A percentile compares a stretch with the other conserved stretches of the same genome.
Conservation (phyloP, 2,329 filamentous ascomycete species). For the Zalaria sp. region DNA sequence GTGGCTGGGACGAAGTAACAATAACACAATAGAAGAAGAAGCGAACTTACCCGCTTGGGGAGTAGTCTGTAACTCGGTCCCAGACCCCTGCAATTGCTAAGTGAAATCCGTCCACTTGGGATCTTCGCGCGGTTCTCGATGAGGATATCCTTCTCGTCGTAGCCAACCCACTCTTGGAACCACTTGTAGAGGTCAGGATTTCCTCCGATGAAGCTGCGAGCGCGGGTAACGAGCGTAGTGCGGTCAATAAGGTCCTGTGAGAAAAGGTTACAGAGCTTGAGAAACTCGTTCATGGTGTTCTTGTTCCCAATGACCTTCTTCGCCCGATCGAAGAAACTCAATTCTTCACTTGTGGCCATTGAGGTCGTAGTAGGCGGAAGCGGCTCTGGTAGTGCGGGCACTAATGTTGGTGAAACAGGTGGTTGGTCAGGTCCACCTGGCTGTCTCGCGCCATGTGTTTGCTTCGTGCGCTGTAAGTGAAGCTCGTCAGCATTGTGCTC, state of each 20-base stretch:
- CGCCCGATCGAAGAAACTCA: conserved; percentile 87
- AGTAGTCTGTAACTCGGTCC: conserved; percentile 90
- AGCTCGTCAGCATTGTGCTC: not conserved
- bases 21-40: not conserved
- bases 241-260: conserved; percentile 85
- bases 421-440: conserved; percentile 41
- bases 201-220: conserved; percentile 70
- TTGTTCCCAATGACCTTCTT: conserved; percentile 95
- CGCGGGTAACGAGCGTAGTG: conserved; percentile 68
- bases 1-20: not conserved
- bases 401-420: conserved; percentile 70
- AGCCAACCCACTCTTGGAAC: conserved; percentile 73
- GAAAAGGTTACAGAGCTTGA: conserved; percentile 94
- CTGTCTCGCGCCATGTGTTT: conserved; percentile 51
- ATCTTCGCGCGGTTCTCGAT: conserved; percentile 66
- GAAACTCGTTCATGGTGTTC: conserved; percentile 83
- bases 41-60: conserved; percentile 53
- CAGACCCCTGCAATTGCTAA: conserved; percentile 90
- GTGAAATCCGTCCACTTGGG: conserved; percentile 68
- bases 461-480: conserved; percentile 51
- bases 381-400: conserved; percentile 76
- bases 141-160: conserved; percentile 61
- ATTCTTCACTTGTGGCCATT: conserved; percentile 68
- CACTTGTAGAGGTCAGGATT: conserved; percentile 80
- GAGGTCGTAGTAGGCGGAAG: conserved; percentile 61